Base-by-base conservation (phyloP, 2,329 filamentous ascomycete genomes). In the Pleomassaria siparia region DNA sequence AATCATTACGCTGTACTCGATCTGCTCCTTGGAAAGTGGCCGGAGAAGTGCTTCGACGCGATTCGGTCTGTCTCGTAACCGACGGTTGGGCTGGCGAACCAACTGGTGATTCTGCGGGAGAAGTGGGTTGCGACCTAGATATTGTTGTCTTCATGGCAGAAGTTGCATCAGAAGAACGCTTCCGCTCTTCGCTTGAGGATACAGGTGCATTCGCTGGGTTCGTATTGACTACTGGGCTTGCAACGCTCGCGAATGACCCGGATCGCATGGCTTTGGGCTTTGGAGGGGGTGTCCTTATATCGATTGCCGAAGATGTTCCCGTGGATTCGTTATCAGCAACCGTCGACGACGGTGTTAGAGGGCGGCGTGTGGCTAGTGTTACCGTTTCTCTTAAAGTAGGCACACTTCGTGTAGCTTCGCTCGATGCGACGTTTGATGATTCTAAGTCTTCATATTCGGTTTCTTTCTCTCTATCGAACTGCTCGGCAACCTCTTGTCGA, bases 71-170 rank as follows among this genome's bases (percentile, higher is more conserved):
- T 32, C 26, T 10, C 12, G 53, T 50, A 2, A 46, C n/a, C 24
- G 37, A 43, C 6, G 36, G 50, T 51, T 45, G 52, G 53, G 8
- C 51, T 2, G 76, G 72, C 36, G 76, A 77, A 39, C 72, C 72
- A 28, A 73, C 47, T 6, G 77, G 75, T 1, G 78, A 77, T 11
- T 74, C 73, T 6, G 70, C 63, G 1, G 82, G 79, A 1, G 82
- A 81, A 18, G 71, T 67, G n/a, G 80, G 76, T 28, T 81, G 77
- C 1, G 86, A 82, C 15, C 81, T 77, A 15, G 76, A 80, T n/a
- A 86, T 83, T 30, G 89, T 75, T 30, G 83, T 84, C 45, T 85
- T 85, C 77, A 91, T 89, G 21, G 80, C 77, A 54, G 76, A 81
- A 18, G 79, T 77, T 20, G 86, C 86, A 62, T 82, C 75, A 49